phyloP scores from a whole-genome alignment of 208 protist species.

The Leishmania tarentolae region DNA sequence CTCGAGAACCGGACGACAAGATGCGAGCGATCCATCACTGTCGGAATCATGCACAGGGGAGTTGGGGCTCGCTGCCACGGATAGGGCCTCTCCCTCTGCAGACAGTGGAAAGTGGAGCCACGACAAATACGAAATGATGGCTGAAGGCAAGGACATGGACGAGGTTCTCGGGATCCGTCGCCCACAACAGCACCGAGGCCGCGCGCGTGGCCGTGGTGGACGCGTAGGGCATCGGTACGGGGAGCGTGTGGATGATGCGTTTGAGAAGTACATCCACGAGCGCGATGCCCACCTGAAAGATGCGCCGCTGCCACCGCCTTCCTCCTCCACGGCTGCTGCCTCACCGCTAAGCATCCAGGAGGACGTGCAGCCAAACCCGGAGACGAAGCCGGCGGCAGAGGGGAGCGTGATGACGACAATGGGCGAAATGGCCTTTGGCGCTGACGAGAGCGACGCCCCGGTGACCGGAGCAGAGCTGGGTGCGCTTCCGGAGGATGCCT shows the following conservation, averaged over 20 bases:
- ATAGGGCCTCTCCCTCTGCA: background rate
- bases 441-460: constrained; percentile 17
- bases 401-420: background rate
- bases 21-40: background rate
- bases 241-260: constrained; percentile 47
- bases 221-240: constrained; percentile 36
- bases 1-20: background rate
- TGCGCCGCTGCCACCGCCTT: background rate
- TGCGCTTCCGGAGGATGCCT: constrained; percentile 16
- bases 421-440: constrained; percentile 32
- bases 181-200: constrained; percentile 18
- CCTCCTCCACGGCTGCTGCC: background rate
- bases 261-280: constrained; percentile 62
- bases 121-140: constrained; percentile 72
- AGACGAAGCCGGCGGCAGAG: background rate
- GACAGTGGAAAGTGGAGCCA: constrained; percentile 62
- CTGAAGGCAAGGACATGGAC: constrained; percentile 57
- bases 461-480: constrained; percentile 20
- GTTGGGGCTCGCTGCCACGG: background rate
- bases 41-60: background rate
- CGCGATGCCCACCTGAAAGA: constrained; percentile 27
- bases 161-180: constrained; percentile 49
- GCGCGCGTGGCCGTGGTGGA: constrained; percentile 39
- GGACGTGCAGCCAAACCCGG: constrained; percentile 6
- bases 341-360: background rate